Evolutionary conservation across 768 basidiomycete species (phyloP).

Genomic region (Rhodotorula paludigena): DNA sequence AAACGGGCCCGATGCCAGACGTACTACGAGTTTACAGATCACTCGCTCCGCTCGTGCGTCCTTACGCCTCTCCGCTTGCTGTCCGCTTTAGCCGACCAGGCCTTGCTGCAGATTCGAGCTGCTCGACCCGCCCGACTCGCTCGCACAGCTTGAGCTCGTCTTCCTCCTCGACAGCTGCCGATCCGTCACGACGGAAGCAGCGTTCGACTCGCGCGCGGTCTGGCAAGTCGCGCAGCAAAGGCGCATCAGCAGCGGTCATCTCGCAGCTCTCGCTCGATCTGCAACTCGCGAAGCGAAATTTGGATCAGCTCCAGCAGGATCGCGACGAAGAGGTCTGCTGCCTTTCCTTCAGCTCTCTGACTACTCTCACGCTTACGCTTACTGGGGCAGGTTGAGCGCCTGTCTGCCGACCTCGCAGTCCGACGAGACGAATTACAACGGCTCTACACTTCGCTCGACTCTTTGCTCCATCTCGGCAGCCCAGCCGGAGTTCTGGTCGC

Average conservation of each 20-base stretch:
- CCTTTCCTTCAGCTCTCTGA: neutral
- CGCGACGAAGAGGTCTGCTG: constrained; percentile 1
- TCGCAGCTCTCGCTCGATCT: constrained; percentile 1
- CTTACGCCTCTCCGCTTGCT: neutral
- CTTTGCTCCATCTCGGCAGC: neutral
- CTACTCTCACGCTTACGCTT: neutral
- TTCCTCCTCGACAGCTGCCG: too few relatives aligned
- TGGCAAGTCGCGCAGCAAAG: fast-evolving
- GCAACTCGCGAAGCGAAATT: neutral
- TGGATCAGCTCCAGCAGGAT: neutral
- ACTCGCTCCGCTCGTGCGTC: neutral
- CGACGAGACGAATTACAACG: neutral
- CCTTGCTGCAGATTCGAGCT: too few relatives aligned
- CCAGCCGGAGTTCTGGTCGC: neutral
- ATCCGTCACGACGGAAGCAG: too few relatives aligned
- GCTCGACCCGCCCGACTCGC: too few relatives aligned
- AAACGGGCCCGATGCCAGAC: neutral
- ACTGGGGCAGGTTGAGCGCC: constrained; percentile 2
- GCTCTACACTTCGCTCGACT: constrained; percentile 18
- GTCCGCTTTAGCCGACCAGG: too few relatives aligned
- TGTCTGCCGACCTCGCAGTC: neutral
- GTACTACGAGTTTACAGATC: neutral
- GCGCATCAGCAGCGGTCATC: neutral
- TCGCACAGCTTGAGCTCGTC: too few relatives aligned
- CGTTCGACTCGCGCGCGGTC: too few relatives aligned